These are phyloP conservation scores for Pseudogymnoascus sp. DNA, from an alignment of 2,329 filamentous ascomycete species.

Conservation along the genomic window DNA sequence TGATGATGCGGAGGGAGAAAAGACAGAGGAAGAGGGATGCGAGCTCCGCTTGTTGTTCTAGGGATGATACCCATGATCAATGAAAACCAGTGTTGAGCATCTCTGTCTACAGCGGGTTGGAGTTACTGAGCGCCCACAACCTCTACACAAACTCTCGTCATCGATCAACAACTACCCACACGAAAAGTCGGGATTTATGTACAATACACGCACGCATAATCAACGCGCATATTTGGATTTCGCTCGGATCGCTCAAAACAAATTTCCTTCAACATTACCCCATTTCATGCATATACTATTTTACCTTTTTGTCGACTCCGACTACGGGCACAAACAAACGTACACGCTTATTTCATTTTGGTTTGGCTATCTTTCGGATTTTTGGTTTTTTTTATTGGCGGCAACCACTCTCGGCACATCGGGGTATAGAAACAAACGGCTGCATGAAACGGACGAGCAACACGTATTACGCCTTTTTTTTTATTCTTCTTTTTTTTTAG, in stretches of 20 bases:
- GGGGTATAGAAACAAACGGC: background rate
- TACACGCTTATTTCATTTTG: background rate
- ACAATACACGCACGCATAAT: background rate
- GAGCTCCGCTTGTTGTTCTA: constrained; percentile 29
- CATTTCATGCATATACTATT: background rate
- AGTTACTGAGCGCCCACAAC: background rate
- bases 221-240: background rate
- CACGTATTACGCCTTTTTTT: constrained; percentile 1
- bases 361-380: background rate
- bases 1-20: constrained; percentile 21
- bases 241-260: background rate
- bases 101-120: background rate
- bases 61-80: constrained; percentile 17
- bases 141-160: background rate
- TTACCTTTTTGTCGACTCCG: background rate
- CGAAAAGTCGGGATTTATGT: background rate
- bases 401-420: background rate
- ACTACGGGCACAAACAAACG: background rate
- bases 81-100: too few species aligned
- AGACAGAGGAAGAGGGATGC: constrained; percentile 19
- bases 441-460: background rate
- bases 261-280: background rate
- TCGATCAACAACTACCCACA: background rate
- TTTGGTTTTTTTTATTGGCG: background rate
- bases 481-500: background rate